Conservation (phyloP, 140 eudicot genomes). For the Bidens hawaiensis region DNA sequence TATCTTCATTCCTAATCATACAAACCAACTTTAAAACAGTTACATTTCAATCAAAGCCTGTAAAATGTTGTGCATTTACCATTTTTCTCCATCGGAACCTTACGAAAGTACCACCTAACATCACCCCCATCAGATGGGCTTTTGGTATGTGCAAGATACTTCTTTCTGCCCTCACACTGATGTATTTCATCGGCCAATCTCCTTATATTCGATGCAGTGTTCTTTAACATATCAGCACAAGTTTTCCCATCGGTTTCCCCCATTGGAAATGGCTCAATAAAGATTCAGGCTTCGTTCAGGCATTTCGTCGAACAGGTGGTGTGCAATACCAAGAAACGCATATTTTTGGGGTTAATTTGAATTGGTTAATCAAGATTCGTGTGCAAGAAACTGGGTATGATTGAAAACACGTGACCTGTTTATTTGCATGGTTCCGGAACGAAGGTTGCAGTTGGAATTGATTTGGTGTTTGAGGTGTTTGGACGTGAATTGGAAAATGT, state of each 20-base stretch:
- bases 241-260: conserved; percentile 29
- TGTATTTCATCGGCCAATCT: conserved; percentile 84
- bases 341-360: too few species aligned
- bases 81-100: conserved; percentile 65
- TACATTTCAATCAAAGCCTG: too few species aligned
- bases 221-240: conserved; percentile 59
- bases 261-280: conserved; percentile 16
- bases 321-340: conserved; percentile 12
- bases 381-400: conserved; percentile 6
- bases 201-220: conserved; percentile 80
- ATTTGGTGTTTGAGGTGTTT: background rate
- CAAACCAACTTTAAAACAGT: too few species aligned
- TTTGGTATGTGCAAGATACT: conserved; percentile 80
- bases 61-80: conserved; percentile 37
- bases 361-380: background rate
- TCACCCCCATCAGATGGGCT: conserved; percentile 98
- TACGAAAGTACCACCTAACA: conserved; percentile 94
- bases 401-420: too few species aligned
- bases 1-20: too few species aligned
- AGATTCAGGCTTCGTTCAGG: conserved; percentile 13
- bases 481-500: too few species aligned
- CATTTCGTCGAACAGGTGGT: conserved; percentile 26
- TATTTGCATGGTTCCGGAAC: too few species aligned
- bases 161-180: conserved; percentile 84
- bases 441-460: conserved; percentile 2